Evolutionary conservation across 805 yeast genomes (phyloP), one percentile per base, ranked within the genome.

Genomic region (Starmerella geochares): DNA sequence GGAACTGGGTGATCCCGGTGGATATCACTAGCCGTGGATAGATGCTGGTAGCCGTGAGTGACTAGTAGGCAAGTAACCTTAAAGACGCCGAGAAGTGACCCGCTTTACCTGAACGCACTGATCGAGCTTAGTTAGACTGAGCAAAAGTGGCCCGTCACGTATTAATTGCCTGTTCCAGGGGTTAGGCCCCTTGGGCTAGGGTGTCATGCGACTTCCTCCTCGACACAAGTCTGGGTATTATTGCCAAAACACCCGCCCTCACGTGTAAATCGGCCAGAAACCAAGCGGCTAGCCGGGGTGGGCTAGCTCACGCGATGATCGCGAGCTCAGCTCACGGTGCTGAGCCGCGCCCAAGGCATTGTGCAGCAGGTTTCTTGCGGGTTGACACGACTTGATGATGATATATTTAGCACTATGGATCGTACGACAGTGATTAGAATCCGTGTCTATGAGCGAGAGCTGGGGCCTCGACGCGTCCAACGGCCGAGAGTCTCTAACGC

Each of bases 161-260:
- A 38, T 38, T 38, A 38, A 38, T 38, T 38, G 42, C 42, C 42
- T 38, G 42, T 23, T 38, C 42, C 42, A 38, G 42, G 42, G 42
- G 42, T 38, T 38, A 38, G 42, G 42, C 42, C 20, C 23, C 6
- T 23, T 4, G 42, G 42, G 42, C 13, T 38, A 24, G 42, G 42
- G 19, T 13, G 7, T 19, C 14, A 20, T n/a, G 42, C 42, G 42
- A 36, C 39, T 36, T 37, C 40, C 42, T 38, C 42, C 42, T 38
- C 28, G 42, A 38, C 29, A n/a, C 28, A 23, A 5, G 7, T 24
- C 20, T n/a, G 42, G 28, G 42, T 38, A 38, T 24, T 24, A 10
- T 24, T 38, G 20, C 42, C 42, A 23, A 24, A 38, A 24, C 29
- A 38, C n/a, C n/a, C 29, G 20, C n/a, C 20, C 29, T 36, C 39